Evolutionary conservation across 768 basidiomycete genomes (phyloP).

Genomic region (Boletus rubropictus): DNA sequence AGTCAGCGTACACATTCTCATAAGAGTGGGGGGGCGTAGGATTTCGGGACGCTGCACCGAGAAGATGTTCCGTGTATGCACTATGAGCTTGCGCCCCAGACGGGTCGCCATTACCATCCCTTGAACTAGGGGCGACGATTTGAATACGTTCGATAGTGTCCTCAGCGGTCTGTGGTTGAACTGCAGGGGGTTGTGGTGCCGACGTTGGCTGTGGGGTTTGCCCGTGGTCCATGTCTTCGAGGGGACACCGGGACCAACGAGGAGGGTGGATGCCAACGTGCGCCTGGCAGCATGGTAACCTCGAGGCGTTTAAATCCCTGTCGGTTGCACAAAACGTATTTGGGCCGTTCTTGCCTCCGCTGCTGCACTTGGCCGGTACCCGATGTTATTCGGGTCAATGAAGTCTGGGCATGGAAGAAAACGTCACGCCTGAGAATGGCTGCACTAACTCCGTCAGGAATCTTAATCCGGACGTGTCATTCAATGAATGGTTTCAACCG

Average conservation of each 20-base stretch:
- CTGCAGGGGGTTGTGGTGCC: neutral
- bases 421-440: neutral
- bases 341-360: neutral
- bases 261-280: neutral
- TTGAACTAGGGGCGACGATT: neutral
- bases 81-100: neutral
- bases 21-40: neutral
- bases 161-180: neutral
- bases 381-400: neutral
- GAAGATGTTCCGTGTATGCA: slow-evolving; percentile 8
- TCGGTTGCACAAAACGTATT: neutral
- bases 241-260: neutral
- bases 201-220: neutral
- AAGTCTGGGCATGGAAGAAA: neutral
- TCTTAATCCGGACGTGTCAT: no score
- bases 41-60: slow-evolving; percentile 6
- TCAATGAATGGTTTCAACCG: neutral
- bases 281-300: neutral
- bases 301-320: neutral
- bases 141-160: slow-evolving; percentile 2
- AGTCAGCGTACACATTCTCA: slow-evolving; percentile 5
- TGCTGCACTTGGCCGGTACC: neutral
- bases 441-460: neutral
- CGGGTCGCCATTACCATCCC: neutral
- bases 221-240: slow-evolving; percentile 14